These are phyloP conservation scores for Rhizophagus sp. DNA, from an alignment of 192 early-diverging fungal genomes.

Conservation along the genomic window DNA sequence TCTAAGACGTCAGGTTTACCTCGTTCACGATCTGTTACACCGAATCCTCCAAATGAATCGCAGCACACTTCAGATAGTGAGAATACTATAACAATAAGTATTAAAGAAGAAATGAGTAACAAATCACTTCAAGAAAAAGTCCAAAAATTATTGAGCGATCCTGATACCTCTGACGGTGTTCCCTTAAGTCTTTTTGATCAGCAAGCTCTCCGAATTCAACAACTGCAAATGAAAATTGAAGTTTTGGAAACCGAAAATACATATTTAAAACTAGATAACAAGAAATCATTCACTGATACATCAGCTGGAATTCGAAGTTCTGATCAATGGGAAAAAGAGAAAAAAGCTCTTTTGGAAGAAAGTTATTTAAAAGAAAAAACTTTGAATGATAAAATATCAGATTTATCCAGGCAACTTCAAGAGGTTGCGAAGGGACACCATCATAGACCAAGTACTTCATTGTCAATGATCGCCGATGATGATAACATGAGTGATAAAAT, in stretches of 20 bases:
- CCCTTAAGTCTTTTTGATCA: conserved; percentile 31
- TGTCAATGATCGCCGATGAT: conserved; percentile 17
- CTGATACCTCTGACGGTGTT: conserved; percentile 21
- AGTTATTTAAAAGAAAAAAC: conserved; percentile 24
- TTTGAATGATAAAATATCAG: conserved; percentile 35
- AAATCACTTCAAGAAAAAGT: conserved; percentile 26
- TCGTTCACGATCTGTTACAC: conserved; percentile 9
- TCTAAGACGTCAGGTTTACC: not conserved
- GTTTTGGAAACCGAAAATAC: conserved; percentile 73
- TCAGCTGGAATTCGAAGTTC: conserved; percentile 32
- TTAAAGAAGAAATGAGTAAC: conserved; percentile 24
- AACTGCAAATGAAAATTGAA: conserved; percentile 64
- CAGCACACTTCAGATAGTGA: conserved; percentile 21
- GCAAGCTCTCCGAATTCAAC: conserved; percentile 50
- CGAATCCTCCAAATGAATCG: not conserved
- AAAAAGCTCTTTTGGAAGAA: conserved; percentile 39
- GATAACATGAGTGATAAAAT: conserved; percentile 28
- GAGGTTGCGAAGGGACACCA: conserved; percentile 24
- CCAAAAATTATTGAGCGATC: conserved; percentile 22
- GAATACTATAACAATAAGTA: not conserved
- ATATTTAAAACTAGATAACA: conserved; percentile 64
- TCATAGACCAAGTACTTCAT: conserved; percentile 2
- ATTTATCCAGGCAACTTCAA: conserved; percentile 34
- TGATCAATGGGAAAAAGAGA: conserved; percentile 28
- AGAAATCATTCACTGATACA: conserved; percentile 56